Evolutionary conservation across 805 yeast species (phyloP).

Genomic region (Lachancea sp.): DNA sequence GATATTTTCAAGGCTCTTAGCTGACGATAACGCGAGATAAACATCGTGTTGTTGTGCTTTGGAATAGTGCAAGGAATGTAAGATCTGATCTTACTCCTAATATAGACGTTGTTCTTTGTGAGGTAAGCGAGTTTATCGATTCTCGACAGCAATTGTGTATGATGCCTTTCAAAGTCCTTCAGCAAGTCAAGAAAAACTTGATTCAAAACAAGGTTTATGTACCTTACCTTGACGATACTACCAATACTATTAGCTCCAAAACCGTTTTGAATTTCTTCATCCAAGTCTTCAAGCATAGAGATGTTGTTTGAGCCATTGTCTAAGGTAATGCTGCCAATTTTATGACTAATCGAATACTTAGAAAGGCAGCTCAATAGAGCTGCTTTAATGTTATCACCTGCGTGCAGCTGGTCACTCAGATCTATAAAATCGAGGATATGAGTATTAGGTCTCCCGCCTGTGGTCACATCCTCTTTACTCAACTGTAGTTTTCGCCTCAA

Average conservation of each 20-base stretch:
- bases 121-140: conserved; percentile 10
- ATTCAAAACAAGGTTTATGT: conserved; percentile 9
- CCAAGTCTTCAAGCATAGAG: conserved; percentile 3
- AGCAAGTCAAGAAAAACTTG: conserved; percentile 5
- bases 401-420: conserved; percentile 10
- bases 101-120: conserved; percentile 9
- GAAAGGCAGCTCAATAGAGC: conserved; percentile 5
- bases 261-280: conserved; percentile 7
- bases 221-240: conserved; percentile 8
- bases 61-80: conserved; percentile 9
- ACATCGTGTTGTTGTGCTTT: conserved; percentile 7
- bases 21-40: conserved; percentile 12
- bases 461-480: conserved; percentile 10
- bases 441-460: conserved; percentile 9
- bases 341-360: conserved; percentile 10
- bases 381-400: conserved; percentile 6
- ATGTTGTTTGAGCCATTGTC: background rate
- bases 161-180: conserved; percentile 8
- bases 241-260: background rate
- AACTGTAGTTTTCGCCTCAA: conserved; percentile 6
- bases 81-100: conserved; percentile 9
- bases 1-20: conserved; percentile 8
- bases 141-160: conserved; percentile 9
- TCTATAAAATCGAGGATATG: conserved; percentile 13
- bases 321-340: conserved; percentile 1